Evolutionary conservation across 257 asterid species (phyloP), one percentile per base, ranked within the genome.

Genomic region (Capsicum pubescens): DNA sequence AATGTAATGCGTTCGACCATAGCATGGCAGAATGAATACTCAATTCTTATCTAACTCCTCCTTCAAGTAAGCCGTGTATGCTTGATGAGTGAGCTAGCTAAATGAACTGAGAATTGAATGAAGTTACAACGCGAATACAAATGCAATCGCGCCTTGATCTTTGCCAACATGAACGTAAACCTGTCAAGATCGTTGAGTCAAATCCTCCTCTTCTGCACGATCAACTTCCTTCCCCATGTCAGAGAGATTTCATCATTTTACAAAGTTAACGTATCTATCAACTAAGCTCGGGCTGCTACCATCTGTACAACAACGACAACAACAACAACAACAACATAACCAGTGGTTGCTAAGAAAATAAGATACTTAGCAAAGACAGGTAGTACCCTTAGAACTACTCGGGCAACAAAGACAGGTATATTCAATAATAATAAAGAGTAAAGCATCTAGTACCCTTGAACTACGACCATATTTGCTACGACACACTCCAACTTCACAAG

Each of bases 161-260:
- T 86, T 58, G 88, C 88, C 88, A 86, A 67, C 88, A 86, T 86
- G 44, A 86, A 36, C 84, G 83, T 86, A 67, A 86, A 86, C 74
- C 88, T 86, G 8, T 83, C 88, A 56, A 86, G 83, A 21, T 86
- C 88, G 3, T 86, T 86, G 56, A 86, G 74, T 44, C 84, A 57
- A 2, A 84, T 86, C 82, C 88, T 78, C 84, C 82, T 83, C 84
- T 83, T 78, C 83, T 86, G 88, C 70, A 86, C 88, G 0, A 83
- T 86, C 84, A 85, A 67, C 84, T 85, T 85, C 66, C 84, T 69
- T 26, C 87, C 84, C 87, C 87, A 85, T 86, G 81, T 83, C 88
- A 48, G 86, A 26, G 88, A n/a, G 88, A 50, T 74, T 21, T 50
- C 13, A 7, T 50, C 39, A 21, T 8, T 50, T 8, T 8, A 26